Evolutionary conservation across 2,329 filamentous ascomycete species (phyloP).

Genomic region (Penicillium capsulatum): DNA sequence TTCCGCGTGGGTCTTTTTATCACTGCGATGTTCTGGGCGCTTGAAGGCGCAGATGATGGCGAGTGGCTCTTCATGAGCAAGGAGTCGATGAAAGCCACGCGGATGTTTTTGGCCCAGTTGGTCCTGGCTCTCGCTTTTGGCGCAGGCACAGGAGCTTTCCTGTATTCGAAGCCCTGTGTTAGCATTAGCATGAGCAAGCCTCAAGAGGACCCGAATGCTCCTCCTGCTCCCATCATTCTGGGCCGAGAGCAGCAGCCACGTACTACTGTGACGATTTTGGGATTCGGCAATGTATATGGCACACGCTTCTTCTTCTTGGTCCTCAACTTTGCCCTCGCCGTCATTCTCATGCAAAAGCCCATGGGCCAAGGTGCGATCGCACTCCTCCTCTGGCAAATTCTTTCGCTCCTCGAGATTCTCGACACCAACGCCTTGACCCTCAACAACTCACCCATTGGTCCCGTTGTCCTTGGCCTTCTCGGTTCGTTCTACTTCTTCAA

Average conservation of each 20-base stretch:
- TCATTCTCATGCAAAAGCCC: slow-evolving; percentile 82
- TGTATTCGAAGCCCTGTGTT: slow-evolving; percentile 80
- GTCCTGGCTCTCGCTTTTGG: slow-evolving; percentile 75
- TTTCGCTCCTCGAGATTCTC: slow-evolving; percentile 66
- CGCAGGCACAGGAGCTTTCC: slow-evolving; percentile 78
- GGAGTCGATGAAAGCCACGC: slow-evolving; percentile 64
- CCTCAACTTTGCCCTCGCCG: slow-evolving; percentile 69
- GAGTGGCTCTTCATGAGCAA: slow-evolving; percentile 68
- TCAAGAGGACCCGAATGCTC: slow-evolving; percentile 41
- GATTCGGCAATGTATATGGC: slow-evolving; percentile 90
- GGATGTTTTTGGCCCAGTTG: slow-evolving; percentile 74
- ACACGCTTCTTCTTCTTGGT: slow-evolving; percentile 82
- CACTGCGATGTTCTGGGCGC: slow-evolving; percentile 76
- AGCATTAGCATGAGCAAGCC: slow-evolving; percentile 59
- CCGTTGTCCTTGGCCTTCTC: slow-evolving; percentile 77
- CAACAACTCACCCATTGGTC: slow-evolving; percentile 66
- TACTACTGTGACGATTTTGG: slow-evolving; percentile 68
- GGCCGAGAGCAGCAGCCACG: slow-evolving; percentile 26
- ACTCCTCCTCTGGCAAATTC: slow-evolving; percentile 80
- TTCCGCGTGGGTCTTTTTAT: slow-evolving; percentile 73
- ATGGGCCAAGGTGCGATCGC: slow-evolving; percentile 85
- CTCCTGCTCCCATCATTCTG: slow-evolving; percentile 26
- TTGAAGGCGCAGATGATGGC: slow-evolving; percentile 80
- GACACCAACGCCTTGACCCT: slow-evolving; percentile 59
- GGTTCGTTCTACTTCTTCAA: slow-evolving; percentile 97